Evolutionary conservation across 768 basidiomycete species (phyloP), one percentile per base, ranked within the genome.

Genomic region (Hericium erinaceus): DNA sequence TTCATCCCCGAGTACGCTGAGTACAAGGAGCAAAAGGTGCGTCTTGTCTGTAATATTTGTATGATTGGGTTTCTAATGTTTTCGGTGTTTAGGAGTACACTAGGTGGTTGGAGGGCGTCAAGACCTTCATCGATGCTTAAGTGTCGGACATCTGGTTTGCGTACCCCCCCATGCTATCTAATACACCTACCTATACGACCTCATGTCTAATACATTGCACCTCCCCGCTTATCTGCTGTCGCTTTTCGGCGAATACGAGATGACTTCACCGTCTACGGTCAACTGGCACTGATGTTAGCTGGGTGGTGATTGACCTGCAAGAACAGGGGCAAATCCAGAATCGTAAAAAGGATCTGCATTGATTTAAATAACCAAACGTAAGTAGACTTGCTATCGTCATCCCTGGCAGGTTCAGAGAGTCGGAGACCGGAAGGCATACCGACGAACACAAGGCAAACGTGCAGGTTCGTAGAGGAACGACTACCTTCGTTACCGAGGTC

Each of bases 1-100:
- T 95, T 97, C 76, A 83, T 98, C 59, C 89, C 89, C 16, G 88
- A 94, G 60, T 92, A 92, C 67, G 85, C 87, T 13, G 86, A 90
- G 67, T 75, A 77, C 75, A 98, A 97, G 79, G 95, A 98, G 68
- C 95, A 98, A 76, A 85, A 85, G 81, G 93, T 93, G 38, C 39
- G 80, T 71, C 16, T 16, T 20, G 2, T 54, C 46, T 39, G 56
- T 16, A 13, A n/a, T 3, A 37, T 58, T 55, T 7, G 39, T 56
- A 54, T 22, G 37, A 48, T 50, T 50, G 60, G 33, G 39, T 39
- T 51, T 16, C 48, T 54, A 60, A 53, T 58, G 9, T 62, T 38
- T 55, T 49, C 13, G 13, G 26, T 52, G 39, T 55, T 28, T 52
- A 94, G 92, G 95, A 98, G 74, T 98, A 98, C 72, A 82, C 92